A percentile compares a stretch with the other conserved stretches of the same genome.
These are phyloP conservation scores for Acer saccharum DNA, from an alignment of 345 rosid species.

Conservation along the genomic window DNA sequence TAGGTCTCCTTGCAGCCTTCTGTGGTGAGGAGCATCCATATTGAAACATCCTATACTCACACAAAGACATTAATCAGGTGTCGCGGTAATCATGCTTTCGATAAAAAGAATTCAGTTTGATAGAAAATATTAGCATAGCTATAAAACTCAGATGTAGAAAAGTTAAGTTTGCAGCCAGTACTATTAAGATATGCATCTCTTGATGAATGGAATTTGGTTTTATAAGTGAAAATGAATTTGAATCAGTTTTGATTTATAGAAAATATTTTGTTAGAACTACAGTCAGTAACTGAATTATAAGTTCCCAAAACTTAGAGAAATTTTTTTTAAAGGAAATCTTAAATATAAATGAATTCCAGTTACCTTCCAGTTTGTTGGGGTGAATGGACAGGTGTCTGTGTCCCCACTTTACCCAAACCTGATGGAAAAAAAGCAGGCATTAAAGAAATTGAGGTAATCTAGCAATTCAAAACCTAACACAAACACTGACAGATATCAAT, in stretches of 20 bases:
- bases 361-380: slow-evolving; percentile 62
- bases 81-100: not conserved
- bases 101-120: slow-evolving; percentile 20
- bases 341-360: slow-evolving; percentile 17
- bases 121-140: slow-evolving; percentile 15
- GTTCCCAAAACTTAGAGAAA: not conserved
- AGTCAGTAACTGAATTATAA: slow-evolving; percentile 10
- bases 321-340: not conserved
- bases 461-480: not conserved
- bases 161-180: not conserved
- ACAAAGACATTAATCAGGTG: slow-evolving; percentile 12
- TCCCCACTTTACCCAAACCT: slow-evolving; percentile 77
- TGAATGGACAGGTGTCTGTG: slow-evolving; percentile 65
- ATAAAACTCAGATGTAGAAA: not conserved
- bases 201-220: not conserved
- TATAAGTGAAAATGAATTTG: not conserved
- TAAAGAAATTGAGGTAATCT: not conserved
- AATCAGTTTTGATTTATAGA: not conserved
- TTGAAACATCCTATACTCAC: slow-evolving; percentile 30
- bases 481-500: not conserved
- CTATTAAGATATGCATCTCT: not conserved
- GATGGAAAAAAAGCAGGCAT: slow-evolving; percentile 18
- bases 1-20: slow-evolving; percentile 41
- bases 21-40: slow-evolving; percentile 40
- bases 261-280: not conserved